Evolutionary conservation across 1,284 basidiomycete species (phyloP).

Genomic region (Butyriboletus appendiculatus): DNA sequence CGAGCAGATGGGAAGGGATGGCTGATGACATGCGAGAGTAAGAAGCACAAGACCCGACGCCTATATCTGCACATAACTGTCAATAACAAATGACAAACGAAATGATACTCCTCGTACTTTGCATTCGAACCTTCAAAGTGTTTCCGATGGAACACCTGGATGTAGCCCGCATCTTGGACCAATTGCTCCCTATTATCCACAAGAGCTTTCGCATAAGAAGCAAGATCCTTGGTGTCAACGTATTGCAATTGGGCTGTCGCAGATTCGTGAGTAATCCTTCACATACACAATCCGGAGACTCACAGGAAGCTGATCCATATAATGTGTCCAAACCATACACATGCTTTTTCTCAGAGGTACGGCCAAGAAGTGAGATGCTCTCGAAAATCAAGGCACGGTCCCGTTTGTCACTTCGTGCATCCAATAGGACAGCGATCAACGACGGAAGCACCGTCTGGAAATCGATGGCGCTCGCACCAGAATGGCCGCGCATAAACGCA

Average conservation of each 20-base stretch:
- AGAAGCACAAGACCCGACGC: conserved; percentile 73
- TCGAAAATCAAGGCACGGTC: conserved; percentile 67
- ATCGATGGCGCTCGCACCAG: conserved; percentile 61
- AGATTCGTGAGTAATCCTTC: conserved; percentile 8
- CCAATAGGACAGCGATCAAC: conserved; percentile 67
- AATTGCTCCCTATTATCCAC: conserved; percentile 61
- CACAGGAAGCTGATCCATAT: conserved; percentile 73
- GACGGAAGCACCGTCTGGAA: conserved; percentile 89
- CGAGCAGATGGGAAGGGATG: conserved; percentile 55
- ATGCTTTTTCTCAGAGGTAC: conserved; percentile 44
- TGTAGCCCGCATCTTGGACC: conserved; percentile 64
- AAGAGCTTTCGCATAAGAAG: conserved; percentile 64
- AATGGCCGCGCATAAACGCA: conserved; percentile 79
- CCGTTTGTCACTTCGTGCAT: conserved; percentile 56
- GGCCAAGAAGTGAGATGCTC: conserved; percentile 54
- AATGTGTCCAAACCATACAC: conserved; percentile 85
- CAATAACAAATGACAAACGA: conserved; percentile 3
- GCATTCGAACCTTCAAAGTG: conserved; percentile 49
- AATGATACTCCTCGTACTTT: conserved; percentile 45
- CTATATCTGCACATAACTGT: conserved; percentile 58
- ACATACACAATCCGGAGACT: conserved; percentile 27
- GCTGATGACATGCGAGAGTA: conserved; percentile 80
- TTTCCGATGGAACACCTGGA: conserved; percentile 65
- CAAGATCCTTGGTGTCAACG: conserved; percentile 72
- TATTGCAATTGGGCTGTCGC: conserved; percentile 70